A percentile compares a stretch with the other conserved stretches of the same genome.
These are phyloP conservation scores for Ceratobasidium sp. DNA, from an alignment of 1,284 basidiomycete species.

Conservation along the genomic window DNA sequence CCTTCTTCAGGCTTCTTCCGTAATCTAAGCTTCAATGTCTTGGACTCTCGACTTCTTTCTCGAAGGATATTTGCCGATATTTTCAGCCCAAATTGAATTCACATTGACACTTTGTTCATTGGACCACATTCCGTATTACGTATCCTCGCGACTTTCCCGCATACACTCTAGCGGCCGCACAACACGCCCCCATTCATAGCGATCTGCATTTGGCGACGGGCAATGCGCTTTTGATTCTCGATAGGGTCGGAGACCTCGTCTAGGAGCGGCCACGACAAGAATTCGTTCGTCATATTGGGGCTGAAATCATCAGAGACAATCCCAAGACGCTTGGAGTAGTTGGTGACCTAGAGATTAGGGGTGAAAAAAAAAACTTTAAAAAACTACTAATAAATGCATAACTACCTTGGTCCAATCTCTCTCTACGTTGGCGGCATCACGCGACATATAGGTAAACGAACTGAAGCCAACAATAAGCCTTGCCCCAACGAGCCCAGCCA, in stretches of 20 bases:
- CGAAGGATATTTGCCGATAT: no score
- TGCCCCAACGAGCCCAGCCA: background rate
- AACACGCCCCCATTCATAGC: constrained; percentile 30
- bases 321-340: constrained; percentile 55
- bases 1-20: background rate
- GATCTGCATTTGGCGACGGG: constrained; percentile 37
- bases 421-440: constrained; percentile 50
- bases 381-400: no score
- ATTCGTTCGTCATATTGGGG: constrained; percentile 55
- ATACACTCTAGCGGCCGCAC: constrained; percentile 25
- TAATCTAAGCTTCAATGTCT: background rate
- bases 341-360: constrained; percentile 52
- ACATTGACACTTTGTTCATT: no score
- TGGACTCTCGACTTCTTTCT: background rate
- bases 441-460: constrained; percentile 54
- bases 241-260: constrained; percentile 41
- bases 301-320: constrained; percentile 52
- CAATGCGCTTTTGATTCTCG: constrained; percentile 38
- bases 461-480: background rate
- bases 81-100: no score
- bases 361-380: no score
- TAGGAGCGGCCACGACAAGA: constrained; percentile 44
- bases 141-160: background rate
- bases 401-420: constrained; percentile 47
- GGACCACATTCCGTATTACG: no score